These are phyloP conservation scores for Candida parachauliodes DNA, from an alignment of 805 yeast genomes.

Conservation along the genomic window DNA sequence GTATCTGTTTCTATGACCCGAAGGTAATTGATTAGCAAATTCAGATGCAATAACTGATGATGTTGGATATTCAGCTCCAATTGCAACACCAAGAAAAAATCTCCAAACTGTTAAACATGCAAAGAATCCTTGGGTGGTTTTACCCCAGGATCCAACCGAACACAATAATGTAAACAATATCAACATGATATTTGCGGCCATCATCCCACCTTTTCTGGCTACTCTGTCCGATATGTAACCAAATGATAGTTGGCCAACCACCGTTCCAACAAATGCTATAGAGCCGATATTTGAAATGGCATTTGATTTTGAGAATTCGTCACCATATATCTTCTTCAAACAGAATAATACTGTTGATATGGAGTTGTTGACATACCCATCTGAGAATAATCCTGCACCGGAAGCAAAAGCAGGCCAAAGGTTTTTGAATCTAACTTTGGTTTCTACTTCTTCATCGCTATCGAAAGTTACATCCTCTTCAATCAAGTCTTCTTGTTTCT, in stretches of 20 bases:
- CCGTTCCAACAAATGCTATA: constrained; percentile 89
- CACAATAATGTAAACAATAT: constrained; percentile 75
- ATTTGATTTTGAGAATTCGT: constrained; percentile 52
- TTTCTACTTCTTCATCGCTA: constrained; percentile 17
- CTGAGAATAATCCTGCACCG: constrained; percentile 92
- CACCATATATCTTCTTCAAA: constrained; percentile 62
- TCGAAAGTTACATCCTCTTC: constrained; percentile 12
- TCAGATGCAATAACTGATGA: constrained; percentile 94
- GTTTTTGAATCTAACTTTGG: constrained; percentile 16
- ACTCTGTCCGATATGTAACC: constrained; percentile 78
- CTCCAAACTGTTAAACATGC: constrained; percentile 82
- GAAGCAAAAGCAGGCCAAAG: constrained; percentile 72
- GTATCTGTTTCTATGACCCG: constrained; percentile 85
- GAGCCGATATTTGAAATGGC: constrained; percentile 82
- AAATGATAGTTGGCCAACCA: constrained; percentile 77
- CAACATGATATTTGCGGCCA: constrained; percentile 69
- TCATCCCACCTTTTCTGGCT: constrained; percentile 82
- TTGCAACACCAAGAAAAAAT: constrained; percentile 84
- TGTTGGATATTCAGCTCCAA: constrained; percentile 94
- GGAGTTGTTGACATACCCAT: constrained; percentile 88
- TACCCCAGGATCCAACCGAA: constrained; percentile 84
- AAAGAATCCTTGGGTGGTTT: constrained; percentile 67
- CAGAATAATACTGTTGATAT: constrained; percentile 75
- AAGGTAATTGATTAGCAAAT: constrained; percentile 72
- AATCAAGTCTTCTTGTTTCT: constrained; percentile 17